Evolutionary conservation across 2,329 filamentous ascomycete species (phyloP).

Genomic region (Mollisia scopiformis): DNA sequence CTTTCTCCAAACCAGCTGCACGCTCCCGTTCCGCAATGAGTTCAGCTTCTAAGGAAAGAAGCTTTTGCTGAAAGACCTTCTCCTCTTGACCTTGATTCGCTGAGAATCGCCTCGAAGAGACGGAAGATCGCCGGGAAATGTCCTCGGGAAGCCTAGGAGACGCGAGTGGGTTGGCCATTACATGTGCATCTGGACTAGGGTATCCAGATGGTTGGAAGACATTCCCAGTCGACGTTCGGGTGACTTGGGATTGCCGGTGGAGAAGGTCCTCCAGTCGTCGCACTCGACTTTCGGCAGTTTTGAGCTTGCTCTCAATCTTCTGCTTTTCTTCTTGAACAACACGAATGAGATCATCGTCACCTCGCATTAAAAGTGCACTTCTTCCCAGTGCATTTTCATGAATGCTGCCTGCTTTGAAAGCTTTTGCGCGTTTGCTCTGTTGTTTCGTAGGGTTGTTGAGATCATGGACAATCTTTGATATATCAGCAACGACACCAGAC

Average conservation of each 20-base stretch:
- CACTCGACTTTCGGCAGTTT: constrained; percentile 86
- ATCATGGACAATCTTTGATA: constrained; percentile 77
- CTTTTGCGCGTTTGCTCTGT: constrained; percentile 83
- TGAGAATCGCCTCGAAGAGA: constrained; percentile 63
- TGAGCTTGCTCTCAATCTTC: constrained; percentile 73
- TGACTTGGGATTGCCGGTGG: constrained; percentile 74
- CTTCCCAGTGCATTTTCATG: constrained; percentile 89
- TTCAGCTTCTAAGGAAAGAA: constrained; percentile 76
- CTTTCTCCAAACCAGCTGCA: constrained; percentile 68
- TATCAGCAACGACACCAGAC: constrained; percentile 67
- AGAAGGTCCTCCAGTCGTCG: constrained; percentile 89
- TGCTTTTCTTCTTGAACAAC: constrained; percentile 83
- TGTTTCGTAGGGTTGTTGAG: constrained; percentile 82
- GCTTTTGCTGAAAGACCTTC: constrained; percentile 62
- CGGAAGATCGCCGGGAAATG: constrained; percentile 59
- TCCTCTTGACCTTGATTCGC: constrained; percentile 62
- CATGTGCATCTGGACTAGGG: constrained; percentile 51
- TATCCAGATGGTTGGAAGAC: constrained; percentile 53
- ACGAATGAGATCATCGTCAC: constrained; percentile 80
- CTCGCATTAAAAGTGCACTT: constrained; percentile 81
- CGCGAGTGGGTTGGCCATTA: constrained; percentile 42
- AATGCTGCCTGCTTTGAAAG: constrained; percentile 95
- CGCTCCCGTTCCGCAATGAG: constrained; percentile 73
- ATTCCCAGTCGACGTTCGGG: constrained; percentile 55
- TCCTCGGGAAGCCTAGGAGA: constrained; percentile 41